Percentiles rank a stretch among this genome's conserved stretches.
Conservation (phyloP, 441 rosid genomes). For the Euphorbia celastroides region DNA sequence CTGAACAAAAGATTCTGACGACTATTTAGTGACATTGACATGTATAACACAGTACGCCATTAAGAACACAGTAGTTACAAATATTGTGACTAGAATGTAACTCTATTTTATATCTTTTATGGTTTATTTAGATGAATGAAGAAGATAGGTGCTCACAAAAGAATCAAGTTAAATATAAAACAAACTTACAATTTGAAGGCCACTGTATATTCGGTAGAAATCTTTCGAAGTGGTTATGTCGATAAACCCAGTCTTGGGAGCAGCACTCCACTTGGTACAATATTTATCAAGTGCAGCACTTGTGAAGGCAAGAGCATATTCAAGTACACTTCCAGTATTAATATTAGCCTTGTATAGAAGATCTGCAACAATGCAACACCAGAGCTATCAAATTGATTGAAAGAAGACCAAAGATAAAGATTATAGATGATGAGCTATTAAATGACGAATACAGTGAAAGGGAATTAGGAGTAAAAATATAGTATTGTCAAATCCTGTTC, state of each 20-base stretch:
- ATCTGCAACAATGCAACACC: conserved; percentile 46
- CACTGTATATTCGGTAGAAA: conserved; percentile 90
- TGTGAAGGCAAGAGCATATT: conserved; percentile 97
- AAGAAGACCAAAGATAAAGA: not conserved
- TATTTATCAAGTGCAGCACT: conserved; percentile 94
- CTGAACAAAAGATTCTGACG: not conserved
- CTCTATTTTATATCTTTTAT: not conserved
- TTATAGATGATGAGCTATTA: not conserved
- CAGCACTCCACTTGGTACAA: conserved; percentile 92
- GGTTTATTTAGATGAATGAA: not conserved
- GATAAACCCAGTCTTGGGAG: conserved; percentile 94
- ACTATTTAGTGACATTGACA: not conserved
- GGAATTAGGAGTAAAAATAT: not conserved
- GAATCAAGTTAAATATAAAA: not conserved
- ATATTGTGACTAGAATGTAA: not conserved
- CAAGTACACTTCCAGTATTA: conserved; percentile 90
- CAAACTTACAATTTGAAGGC: conserved; percentile 85
- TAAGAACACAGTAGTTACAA: not conserved
- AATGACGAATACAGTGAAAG: not conserved
- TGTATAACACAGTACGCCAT: not conserved
- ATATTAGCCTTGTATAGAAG: conserved; percentile 92
- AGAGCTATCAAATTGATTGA: conserved; percentile 12
- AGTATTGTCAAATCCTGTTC: not conserved
- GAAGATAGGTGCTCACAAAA: not conserved
- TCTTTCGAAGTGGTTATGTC: conserved; percentile 97